Conservation (phyloP, 2,329 filamentous ascomycete genomes). For the Pestalotiopsis sp. region DNA sequence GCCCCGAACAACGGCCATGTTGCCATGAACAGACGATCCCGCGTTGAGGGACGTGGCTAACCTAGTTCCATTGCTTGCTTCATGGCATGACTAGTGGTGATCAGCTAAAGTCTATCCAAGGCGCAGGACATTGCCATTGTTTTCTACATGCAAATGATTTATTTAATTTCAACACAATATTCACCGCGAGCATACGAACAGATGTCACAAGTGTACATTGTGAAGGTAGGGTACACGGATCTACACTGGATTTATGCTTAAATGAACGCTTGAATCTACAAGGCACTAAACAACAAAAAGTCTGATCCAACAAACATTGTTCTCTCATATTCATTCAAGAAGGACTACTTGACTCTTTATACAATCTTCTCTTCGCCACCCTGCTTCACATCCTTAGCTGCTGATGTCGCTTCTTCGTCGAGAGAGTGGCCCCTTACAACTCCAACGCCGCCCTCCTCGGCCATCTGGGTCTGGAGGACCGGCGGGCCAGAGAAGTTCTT, state of each 20-base stretch:
- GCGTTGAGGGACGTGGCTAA: too few species aligned
- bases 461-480: conserved; percentile 24
- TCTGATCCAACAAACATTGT: neutral
- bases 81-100: too few species aligned
- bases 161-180: too few species aligned
- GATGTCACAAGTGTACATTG: too few species aligned
- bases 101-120: too few species aligned
- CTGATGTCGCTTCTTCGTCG: conserved; percentile 9
- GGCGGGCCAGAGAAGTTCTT: conserved; percentile 66
- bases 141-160: too few species aligned
- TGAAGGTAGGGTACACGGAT: neutral
- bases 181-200: too few species aligned
- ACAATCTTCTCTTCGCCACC: neutral
- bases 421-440: conserved; percentile 23
- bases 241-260: neutral
- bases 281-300: neutral
- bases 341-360: neutral
- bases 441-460: conserved; percentile 22
- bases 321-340: neutral
- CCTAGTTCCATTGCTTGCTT: too few species aligned
- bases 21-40: too few species aligned
- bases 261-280: neutral
- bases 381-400: conserved; percentile 7
- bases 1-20: too few species aligned
- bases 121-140: too few species aligned